Base-by-base conservation (phyloP, 768 basidiomycete genomes). In the Austroboletus eburneus region DNA sequence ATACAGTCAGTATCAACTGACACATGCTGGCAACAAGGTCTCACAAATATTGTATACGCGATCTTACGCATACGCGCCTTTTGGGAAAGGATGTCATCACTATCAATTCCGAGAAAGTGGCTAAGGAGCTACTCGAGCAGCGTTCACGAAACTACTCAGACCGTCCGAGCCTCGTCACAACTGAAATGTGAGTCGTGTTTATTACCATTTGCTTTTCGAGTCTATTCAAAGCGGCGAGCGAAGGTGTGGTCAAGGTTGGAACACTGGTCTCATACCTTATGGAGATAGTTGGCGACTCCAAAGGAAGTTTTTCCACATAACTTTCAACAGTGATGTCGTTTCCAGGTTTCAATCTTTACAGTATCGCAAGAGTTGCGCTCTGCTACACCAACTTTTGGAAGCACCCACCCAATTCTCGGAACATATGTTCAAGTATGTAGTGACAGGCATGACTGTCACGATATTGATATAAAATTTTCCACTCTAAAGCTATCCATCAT, bases 331-430 rank as follows among this genome's bases (percentile, higher is more conserved):
- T 16, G 36, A 42, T 1, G 57, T 43, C 0, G 50, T 51, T 1
- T 34, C 42, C 7, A 56, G 55, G 38, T 68, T 65, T 49, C 51
- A 59, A 10, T 63, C 62, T 2, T 40, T 59, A 22, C 61, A 63
- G 22, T 42, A 66, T 6, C 58, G 55, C 39, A 62, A 60, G 20
- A 52, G 62, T 12, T 62, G 68, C 39, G 48, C 43, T 1, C 55
- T 70, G 29, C 62, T 74, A 30, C 58, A 48, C 4, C 59, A 54
- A 8, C 54, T 74, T 14, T 22, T 71, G 2, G 55, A 63, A n/a
- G 37, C 53, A 7, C 68, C 69, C 17, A 64, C 66, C 7, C 55
- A 63, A 42, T 51, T 69, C 18, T 27, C 58, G 9, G 61, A 59
- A 17, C 67, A 69, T 36, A 45, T 72, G 2, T 58, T 62, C 16